Percentiles rank a stretch among this genome's conserved stretches.
These are phyloP conservation scores for Phytophthora uliginosa DNA, from an alignment of 352 stramenopile genomes.

Conservation along the genomic window DNA sequence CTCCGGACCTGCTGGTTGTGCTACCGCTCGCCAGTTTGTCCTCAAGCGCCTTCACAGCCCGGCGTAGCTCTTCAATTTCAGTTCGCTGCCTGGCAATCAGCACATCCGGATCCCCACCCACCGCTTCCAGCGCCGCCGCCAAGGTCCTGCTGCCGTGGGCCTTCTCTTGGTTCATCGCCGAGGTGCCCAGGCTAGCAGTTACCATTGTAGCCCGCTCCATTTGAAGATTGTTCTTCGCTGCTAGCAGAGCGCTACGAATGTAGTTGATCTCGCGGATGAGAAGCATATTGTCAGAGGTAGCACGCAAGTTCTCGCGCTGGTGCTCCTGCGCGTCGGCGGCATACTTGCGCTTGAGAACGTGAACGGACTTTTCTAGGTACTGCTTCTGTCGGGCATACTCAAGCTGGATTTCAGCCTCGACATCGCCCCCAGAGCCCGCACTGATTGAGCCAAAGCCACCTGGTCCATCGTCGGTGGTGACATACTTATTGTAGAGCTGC, in stretches of 20 bases:
- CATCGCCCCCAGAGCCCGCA: slow-evolving; percentile 45
- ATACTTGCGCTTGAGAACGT: slow-evolving; percentile 92
- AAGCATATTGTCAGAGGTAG: slow-evolving; percentile 89
- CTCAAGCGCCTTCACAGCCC: slow-evolving; percentile 81
- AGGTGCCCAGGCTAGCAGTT: slow-evolving; percentile 27
- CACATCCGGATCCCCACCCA: slow-evolving; percentile 56
- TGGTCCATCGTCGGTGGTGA: slow-evolving; percentile 45
- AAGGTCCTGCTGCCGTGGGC: slow-evolving; percentile 28
- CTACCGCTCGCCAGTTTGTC: slow-evolving; percentile 54
- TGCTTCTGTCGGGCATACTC: slow-evolving; percentile 94
- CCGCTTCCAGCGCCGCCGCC: slow-evolving; percentile 26
- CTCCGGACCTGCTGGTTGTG: slow-evolving; percentile 18
- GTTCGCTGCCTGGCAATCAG: slow-evolving; percentile 65
- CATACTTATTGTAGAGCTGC: slow-evolving; percentile 81
- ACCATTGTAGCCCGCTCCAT: slow-evolving; percentile 71
- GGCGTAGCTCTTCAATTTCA: slow-evolving; percentile 84
- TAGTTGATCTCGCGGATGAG: slow-evolving; percentile 96
- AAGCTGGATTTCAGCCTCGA: slow-evolving; percentile 78
- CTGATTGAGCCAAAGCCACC: slow-evolving; percentile 24
- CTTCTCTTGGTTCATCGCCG: slow-evolving; percentile 39
- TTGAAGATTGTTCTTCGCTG: slow-evolving; percentile 82
- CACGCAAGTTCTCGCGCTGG: slow-evolving; percentile 68
- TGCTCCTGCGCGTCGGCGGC: slow-evolving; percentile 75
- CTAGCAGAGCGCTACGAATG: slow-evolving; percentile 80
- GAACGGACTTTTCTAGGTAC: slow-evolving; percentile 94